phyloP scores from a whole-genome alignment of 768 basidiomycete genomes.

The Asterophora lycoperdoides region DNA sequence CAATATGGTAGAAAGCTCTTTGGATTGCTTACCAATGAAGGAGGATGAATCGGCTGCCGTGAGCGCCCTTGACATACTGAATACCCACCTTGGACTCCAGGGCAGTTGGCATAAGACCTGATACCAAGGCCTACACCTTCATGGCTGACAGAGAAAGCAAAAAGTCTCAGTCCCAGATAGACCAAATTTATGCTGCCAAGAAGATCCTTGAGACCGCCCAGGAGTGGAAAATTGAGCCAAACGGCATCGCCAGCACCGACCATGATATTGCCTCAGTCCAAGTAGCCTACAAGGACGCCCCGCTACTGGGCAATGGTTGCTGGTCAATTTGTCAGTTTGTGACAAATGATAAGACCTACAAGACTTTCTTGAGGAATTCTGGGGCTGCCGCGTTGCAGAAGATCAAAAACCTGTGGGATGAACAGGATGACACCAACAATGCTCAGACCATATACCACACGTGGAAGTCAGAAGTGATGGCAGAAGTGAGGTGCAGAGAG shows the following conservation, averaged over 20 bases:
- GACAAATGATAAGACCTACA: conserved; percentile 16
- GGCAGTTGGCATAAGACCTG: conserved; percentile 32
- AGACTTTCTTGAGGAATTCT: background rate
- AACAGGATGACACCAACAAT: background rate
- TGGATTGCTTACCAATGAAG: conserved; percentile 31
- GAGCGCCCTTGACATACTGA: conserved; percentile 18
- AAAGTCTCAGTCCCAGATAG: conserved; percentile 27
- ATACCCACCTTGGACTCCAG: conserved; percentile 8
- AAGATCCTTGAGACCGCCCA: background rate
- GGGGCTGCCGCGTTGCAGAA: background rate
- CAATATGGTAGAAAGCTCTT: conserved; percentile 35
- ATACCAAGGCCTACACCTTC: conserved; percentile 24
- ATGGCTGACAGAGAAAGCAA: conserved; percentile 10
- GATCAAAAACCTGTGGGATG: background rate
- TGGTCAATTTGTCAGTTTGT: conserved; percentile 23
- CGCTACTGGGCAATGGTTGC: conserved; percentile 26
- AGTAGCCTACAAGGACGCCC: conserved; percentile 14
- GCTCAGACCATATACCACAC: background rate
- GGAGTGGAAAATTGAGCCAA: background rate
- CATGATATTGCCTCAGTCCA: background rate
- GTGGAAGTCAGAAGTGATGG: background rate
- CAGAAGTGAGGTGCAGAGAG: background rate
- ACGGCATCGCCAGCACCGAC: background rate
- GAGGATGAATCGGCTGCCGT: conserved; percentile 14
- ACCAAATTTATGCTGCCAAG: conserved; percentile 31